phyloP scores from a whole-genome alignment of 2,329 filamentous ascomycete genomes.

The Cytospora chrysosperma region DNA sequence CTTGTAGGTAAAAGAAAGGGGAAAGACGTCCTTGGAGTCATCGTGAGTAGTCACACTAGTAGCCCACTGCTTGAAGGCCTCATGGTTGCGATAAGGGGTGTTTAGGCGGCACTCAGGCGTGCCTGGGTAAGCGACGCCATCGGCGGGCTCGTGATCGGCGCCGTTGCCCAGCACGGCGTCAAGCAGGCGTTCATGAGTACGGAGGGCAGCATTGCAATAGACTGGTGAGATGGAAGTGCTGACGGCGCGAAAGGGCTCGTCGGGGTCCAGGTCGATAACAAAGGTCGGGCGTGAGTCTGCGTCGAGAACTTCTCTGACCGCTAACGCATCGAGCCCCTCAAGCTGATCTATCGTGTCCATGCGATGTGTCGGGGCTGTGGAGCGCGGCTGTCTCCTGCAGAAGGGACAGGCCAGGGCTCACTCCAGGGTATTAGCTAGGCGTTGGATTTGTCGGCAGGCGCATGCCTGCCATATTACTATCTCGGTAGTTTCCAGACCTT shows the following conservation, averaged over 20 bases:
- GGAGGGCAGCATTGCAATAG: slow-evolving; percentile 38
- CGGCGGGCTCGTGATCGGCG: not conserved
- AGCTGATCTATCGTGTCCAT: slow-evolving; percentile 21
- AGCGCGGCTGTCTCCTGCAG: slow-evolving; percentile 6
- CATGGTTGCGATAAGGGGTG: slow-evolving; percentile 28
- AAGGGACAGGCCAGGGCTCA: slow-evolving; percentile 8
- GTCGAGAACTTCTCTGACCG: slow-evolving; percentile 35
- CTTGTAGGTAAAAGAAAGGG: slow-evolving; percentile 38
- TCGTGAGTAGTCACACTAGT: slow-evolving; percentile 43
- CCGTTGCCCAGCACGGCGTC: slow-evolving; percentile 30
- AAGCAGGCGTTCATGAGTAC: slow-evolving; percentile 34
- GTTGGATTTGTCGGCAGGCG: slow-evolving; percentile 5
- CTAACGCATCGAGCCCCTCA: slow-evolving; percentile 27
- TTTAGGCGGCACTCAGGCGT: not conserved
- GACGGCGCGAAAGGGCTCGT: slow-evolving; percentile 27
- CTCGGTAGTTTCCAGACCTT: not conserved
- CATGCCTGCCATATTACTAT: not conserved
- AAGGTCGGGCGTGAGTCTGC: slow-evolving; percentile 40
- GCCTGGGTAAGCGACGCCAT: not conserved
- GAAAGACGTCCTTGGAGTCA: slow-evolving; percentile 45
- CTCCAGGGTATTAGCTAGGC: slow-evolving; percentile 1
- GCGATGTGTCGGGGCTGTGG: not conserved
- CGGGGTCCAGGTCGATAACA: slow-evolving; percentile 39
- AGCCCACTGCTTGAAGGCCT: slow-evolving; percentile 42
- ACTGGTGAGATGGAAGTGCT: slow-evolving; percentile 32